phyloP scores from a whole-genome alignment of 2,329 filamentous ascomycete species.

The Aspergillus terreus region DNA sequence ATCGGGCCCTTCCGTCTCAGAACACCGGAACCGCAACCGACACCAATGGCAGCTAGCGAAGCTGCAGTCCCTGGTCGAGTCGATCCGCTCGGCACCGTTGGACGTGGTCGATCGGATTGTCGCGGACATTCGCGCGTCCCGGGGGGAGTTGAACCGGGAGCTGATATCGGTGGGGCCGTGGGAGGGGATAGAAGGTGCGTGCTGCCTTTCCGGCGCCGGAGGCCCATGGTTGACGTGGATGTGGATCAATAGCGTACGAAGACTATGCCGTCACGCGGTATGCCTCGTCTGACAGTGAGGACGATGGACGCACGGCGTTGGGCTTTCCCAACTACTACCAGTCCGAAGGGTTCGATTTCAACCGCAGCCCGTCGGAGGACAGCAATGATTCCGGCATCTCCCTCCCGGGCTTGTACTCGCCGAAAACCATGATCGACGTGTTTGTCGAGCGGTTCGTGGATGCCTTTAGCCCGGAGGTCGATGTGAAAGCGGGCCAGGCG shows the following conservation, averaged over 20 bases:
- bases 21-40: conserved; percentile 15
- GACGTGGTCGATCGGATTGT: conserved; percentile 30
- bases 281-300: conserved; percentile 4
- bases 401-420: conserved; percentile 18
- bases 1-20: conserved; percentile 3
- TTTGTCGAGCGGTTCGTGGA: conserved; percentile 39
- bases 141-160: conserved; percentile 13
- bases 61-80: conserved; percentile 31
- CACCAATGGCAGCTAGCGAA: conserved; percentile 25
- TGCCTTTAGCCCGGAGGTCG: conserved; percentile 37
- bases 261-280: background rate
- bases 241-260: background rate
- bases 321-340: conserved; percentile 6
- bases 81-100: conserved; percentile 31
- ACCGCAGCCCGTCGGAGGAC: conserved; percentile 16
- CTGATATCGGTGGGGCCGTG: conserved; percentile 18
- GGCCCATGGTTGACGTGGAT: background rate
- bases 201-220: background rate
- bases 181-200: conserved; percentile 24
- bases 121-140: conserved; percentile 24
- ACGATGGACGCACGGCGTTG: conserved; percentile 9
- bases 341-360: conserved; percentile 1
- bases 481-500: conserved; percentile 30
- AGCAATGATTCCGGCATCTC: conserved; percentile 23
- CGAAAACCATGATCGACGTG: conserved; percentile 28